Conservation (phyloP, 495 filamentous ascomycete genomes). For the Hypoxylon rickii region DNA sequence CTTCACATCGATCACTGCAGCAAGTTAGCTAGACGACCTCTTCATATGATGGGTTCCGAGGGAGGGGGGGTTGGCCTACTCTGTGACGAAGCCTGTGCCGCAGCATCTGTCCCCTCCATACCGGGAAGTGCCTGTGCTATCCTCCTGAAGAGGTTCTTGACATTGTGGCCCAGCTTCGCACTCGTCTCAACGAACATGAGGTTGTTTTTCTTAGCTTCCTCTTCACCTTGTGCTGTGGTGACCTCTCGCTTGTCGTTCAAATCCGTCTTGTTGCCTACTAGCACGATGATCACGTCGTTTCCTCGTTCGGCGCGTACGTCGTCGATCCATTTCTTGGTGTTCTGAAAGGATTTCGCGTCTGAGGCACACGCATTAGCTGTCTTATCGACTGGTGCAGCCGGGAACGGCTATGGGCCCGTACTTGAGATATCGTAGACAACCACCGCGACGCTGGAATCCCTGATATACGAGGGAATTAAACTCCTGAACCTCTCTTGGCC, state of each 20-base stretch:
- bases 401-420: slow-evolving; percentile 32
- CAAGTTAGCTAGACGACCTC: slow-evolving; percentile 30
- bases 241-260: slow-evolving; percentile 97
- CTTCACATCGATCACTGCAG: slow-evolving; percentile 90
- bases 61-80: slow-evolving; percentile 49
- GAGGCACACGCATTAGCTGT: slow-evolving; percentile 20
- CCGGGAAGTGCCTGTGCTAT: slow-evolving; percentile 97
- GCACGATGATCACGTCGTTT: slow-evolving; percentile 97
- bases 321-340: slow-evolving; percentile 99
- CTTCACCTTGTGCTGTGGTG: slow-evolving; percentile 90
- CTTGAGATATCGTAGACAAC: slow-evolving; percentile 99
- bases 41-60: slow-evolving; percentile 17
- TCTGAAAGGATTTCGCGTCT: slow-evolving; percentile 93
- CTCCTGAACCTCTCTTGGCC: slow-evolving; percentile 97
- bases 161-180: slow-evolving; percentile 97
- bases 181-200: slow-evolving; percentile 99
- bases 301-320: slow-evolving; percentile 95
- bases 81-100: slow-evolving; percentile 65
- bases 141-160: slow-evolving; percentile 93
- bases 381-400: neutral
- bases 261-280: slow-evolving; percentile 99
- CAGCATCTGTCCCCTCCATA: slow-evolving; percentile 86
- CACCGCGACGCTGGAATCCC: slow-evolving; percentile 94
- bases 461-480: slow-evolving; percentile 96
- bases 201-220: slow-evolving; percentile 96